Conservation (phyloP, 225 moss, liverwort and hornwort genomes). For the Bryum argenteum region DNA sequence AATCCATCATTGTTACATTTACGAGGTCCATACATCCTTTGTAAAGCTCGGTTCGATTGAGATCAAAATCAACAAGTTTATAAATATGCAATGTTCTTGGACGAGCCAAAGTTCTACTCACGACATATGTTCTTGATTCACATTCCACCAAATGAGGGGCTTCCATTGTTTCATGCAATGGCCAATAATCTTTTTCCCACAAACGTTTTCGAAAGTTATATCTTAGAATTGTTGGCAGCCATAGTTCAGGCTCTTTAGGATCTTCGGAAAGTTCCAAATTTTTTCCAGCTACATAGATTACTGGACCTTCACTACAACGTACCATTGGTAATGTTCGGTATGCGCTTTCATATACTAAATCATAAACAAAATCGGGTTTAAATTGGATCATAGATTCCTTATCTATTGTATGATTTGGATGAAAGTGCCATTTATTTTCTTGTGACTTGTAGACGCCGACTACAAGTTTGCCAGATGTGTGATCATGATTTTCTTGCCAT, state of each 20-base stretch:
- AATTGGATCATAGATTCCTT: constrained; percentile 23
- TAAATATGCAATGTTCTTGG: constrained; percentile 54
- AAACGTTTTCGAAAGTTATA: constrained; percentile 28
- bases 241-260: constrained; percentile 20
- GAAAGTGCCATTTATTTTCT: constrained; percentile 47
- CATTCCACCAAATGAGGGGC: constrained; percentile 50
- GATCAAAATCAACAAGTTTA: constrained; percentile 51
- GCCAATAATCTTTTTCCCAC: constrained; percentile 57
- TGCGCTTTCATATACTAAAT: neutral
- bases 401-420: constrained; percentile 11
- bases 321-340: constrained; percentile 41
- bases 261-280: constrained; percentile 9
- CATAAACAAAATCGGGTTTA: constrained; percentile 33
- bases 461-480: neutral
- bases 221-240: constrained; percentile 30
- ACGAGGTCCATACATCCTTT: constrained; percentile 56
- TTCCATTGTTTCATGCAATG: constrained; percentile 54
- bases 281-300: constrained; percentile 37
- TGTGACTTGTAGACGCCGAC: constrained; percentile 44
- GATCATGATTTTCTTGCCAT: constrained; percentile 31
- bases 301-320: constrained; percentile 22
- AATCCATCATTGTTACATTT: constrained; percentile 41
- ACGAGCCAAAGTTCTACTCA: constrained; percentile 42
- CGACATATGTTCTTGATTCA: constrained; percentile 18
- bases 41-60: constrained; percentile 35